Conservation (phyloP, 768 basidiomycete genomes). For the Tephrocybe sp. region DNA sequence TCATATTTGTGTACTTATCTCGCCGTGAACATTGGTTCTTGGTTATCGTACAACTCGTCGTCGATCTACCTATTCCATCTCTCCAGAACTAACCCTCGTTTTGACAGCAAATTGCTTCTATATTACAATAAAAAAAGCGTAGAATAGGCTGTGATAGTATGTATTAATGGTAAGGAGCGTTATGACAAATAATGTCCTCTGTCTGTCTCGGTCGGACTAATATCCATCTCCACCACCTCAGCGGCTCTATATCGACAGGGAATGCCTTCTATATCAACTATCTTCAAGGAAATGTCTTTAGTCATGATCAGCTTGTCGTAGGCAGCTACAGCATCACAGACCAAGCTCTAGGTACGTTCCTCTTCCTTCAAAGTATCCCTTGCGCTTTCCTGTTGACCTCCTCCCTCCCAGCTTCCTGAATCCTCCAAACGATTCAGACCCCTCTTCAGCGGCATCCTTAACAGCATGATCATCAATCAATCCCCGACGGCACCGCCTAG, state of each 20-base stretch:
- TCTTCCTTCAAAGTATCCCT: background rate
- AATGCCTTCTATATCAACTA: constrained; percentile 53
- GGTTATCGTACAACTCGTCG: no score
- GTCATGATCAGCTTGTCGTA: constrained; percentile 60
- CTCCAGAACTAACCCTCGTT: background rate
- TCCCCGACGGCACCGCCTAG: constrained; percentile 62
- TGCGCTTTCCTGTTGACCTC: constrained; percentile 1
- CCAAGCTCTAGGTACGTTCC: constrained; percentile 71
- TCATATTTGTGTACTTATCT: background rate
- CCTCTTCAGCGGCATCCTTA: constrained; percentile 61
- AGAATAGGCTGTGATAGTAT: no score
- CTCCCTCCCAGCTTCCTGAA: constrained; percentile 54
- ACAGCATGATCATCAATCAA: constrained; percentile 59
- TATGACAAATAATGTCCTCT: no score
- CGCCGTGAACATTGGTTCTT: no score
- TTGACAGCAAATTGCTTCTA: constrained; percentile 76
- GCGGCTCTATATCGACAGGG: constrained; percentile 41
- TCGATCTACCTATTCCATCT: no score
- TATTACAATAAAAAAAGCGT: no score
- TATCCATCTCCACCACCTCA: constrained; percentile 58
- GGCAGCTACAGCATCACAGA: constrained; percentile 63
- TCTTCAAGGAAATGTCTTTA: constrained; percentile 55
- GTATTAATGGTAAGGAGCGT: no score
- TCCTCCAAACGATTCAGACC: constrained; percentile 54
- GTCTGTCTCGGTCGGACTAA: constrained; percentile 48